Percentiles rank a stretch among this genome's conserved stretches.
Conservation (phyloP, 179 eudicot species). For the Heliamphora pulchella region DNA sequence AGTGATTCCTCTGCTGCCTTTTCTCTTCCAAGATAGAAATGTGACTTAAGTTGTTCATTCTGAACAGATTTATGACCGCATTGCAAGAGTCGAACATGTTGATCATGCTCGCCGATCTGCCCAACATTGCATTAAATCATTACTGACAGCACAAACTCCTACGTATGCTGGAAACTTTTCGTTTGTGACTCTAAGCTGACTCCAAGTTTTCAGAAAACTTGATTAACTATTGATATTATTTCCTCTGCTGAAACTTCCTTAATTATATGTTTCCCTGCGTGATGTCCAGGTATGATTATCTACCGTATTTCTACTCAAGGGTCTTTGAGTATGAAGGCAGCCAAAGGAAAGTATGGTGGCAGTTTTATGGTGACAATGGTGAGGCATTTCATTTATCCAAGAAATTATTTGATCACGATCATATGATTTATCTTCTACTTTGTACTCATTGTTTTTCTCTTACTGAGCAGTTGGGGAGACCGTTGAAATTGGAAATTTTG, state of each 20-base stretch:
- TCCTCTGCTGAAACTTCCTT: neutral
- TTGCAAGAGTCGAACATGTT: slow-evolving; percentile 82
- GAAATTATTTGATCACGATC: slow-evolving; percentile 6
- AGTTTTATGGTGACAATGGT: slow-evolving; percentile 97
- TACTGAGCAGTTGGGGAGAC: slow-evolving; percentile 79
- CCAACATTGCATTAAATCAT: slow-evolving; percentile 64
- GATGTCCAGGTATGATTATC: slow-evolving; percentile 44
- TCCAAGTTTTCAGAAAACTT: neutral
- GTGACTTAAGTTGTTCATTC: slow-evolving; percentile 3
- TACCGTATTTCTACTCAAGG: slow-evolving; percentile 80
- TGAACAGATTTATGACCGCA: slow-evolving; percentile 67
- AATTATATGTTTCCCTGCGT: slow-evolving; percentile 10
- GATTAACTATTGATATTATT: neutral
- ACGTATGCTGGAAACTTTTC: slow-evolving; percentile 31
- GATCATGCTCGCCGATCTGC: slow-evolving; percentile 95
- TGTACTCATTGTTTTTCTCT: slow-evolving; percentile 9
- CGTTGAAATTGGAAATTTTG: slow-evolving; percentile 81
- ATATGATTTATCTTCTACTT: neutral
- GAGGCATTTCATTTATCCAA: slow-evolving; percentile 15
- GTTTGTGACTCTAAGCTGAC: neutral
- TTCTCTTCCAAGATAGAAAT: neutral
- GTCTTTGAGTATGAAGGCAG: slow-evolving; percentile 98
- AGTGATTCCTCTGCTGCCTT: neutral
- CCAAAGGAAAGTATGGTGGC: slow-evolving; percentile 97
- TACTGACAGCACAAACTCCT: slow-evolving; percentile 57